phyloP scores from a whole-genome alignment of 345 rosid species.

The Salix udensis region DNA sequence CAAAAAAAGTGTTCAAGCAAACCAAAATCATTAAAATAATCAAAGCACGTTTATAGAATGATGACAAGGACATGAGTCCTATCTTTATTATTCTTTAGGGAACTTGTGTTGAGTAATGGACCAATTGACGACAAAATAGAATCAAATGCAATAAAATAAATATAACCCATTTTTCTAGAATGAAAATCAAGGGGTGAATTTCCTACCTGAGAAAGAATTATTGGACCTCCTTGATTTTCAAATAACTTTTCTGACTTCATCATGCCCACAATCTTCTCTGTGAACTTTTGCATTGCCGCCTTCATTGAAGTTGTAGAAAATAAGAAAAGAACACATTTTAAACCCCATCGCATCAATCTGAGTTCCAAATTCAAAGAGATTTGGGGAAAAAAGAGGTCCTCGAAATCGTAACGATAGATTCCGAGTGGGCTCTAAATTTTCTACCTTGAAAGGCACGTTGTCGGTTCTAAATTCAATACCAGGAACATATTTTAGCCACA shows the following conservation, averaged over 20 bases:
- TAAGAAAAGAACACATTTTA: neutral
- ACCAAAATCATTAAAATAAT: neutral
- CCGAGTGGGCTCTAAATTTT: neutral
- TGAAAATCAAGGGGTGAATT: neutral
- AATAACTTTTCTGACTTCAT: conserved; percentile 40
- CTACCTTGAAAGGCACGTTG: conserved; percentile 30
- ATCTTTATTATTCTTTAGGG: too few relatives aligned
- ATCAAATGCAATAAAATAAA: neutral
- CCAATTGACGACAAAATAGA: neutral
- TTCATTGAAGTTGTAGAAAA: conserved; percentile 13
- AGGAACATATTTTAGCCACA: conserved; percentile 32
- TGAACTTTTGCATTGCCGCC: conserved; percentile 42
- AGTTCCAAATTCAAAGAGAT: neutral
- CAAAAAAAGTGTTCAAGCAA: neutral
- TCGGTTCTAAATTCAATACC: conserved; percentile 31
- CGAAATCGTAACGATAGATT: neutral
- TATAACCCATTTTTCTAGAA: neutral
- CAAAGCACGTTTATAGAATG: neutral
- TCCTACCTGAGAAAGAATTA: conserved; percentile 46
- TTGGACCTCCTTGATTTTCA: conserved; percentile 49
- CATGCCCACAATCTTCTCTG: conserved; percentile 39
- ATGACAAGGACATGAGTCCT: neutral
- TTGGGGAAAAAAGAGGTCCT: neutral
- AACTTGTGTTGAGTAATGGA: neutral
- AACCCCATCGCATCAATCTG: neutral